Evolutionary conservation across 108 stramenopile genomes (phyloP).

Genomic region (Epithemia pelagica): DNA sequence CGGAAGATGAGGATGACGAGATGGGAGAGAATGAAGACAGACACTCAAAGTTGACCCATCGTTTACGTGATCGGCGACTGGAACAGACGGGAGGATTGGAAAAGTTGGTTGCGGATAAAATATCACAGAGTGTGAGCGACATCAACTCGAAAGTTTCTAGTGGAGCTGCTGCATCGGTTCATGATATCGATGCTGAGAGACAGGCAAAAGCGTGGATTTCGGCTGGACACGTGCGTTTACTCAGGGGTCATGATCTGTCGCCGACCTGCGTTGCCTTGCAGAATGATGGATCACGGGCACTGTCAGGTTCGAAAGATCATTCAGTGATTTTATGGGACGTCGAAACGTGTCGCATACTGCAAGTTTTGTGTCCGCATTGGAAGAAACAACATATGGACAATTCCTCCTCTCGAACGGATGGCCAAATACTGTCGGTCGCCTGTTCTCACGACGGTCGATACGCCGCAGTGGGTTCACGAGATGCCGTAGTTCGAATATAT

Average conservation of each 20-base stretch:
- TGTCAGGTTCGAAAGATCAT: slow-evolving; percentile 95
- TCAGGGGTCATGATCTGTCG: slow-evolving; percentile 74
- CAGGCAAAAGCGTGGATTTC: slow-evolving; percentile 39
- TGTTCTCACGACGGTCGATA: slow-evolving; percentile 90
- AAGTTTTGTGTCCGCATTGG: slow-evolving; percentile 33
- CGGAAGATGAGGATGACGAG: slow-evolving; percentile 25
- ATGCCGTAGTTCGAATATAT: slow-evolving; percentile 78
- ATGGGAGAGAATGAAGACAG: slow-evolving; percentile 20
- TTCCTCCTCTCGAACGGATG: slow-evolving; percentile 37
- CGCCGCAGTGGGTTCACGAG: slow-evolving; percentile 85
- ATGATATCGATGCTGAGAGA: background rate
- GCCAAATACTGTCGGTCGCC: slow-evolving; percentile 88
- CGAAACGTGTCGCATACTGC: slow-evolving; percentile 49
- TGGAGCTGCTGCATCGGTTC: background rate
- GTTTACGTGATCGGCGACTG: slow-evolving; percentile 52
- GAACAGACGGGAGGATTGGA: slow-evolving; percentile 60
- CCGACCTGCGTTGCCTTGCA: slow-evolving; percentile 86
- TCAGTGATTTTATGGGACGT: slow-evolving; percentile 88
- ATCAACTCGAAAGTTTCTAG: background rate
- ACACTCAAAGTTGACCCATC: slow-evolving; percentile 16
- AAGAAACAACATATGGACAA: slow-evolving; percentile 18
- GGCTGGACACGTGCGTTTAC: slow-evolving; percentile 34
- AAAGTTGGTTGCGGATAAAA: slow-evolving; percentile 46
- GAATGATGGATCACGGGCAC: slow-evolving; percentile 39
- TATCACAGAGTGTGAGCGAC: slow-evolving; percentile 25